Conservation (phyloP, 345 rosid species). For the Populus ilicifolia region DNA sequence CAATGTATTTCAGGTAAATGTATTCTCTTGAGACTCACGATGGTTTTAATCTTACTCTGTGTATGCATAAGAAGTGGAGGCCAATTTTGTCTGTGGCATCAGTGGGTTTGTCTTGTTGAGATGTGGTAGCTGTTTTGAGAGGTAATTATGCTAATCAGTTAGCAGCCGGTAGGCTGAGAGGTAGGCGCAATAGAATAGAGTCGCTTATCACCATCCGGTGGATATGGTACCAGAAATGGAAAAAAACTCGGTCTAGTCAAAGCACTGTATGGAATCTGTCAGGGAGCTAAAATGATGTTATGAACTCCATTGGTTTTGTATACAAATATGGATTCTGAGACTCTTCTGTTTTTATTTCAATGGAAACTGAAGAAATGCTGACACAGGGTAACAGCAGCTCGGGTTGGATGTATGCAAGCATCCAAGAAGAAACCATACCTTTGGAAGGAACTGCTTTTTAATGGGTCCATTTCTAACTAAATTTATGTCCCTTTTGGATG, state of each 20-base stretch:
- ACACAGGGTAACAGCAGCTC: slow-evolving; percentile 1
- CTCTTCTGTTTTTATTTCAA: neutral
- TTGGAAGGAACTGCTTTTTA: slow-evolving; percentile 5
- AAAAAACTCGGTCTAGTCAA: slow-evolving; percentile 45
- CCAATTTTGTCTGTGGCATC: neutral
- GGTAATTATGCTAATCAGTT: slow-evolving; percentile 6
- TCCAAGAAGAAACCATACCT: slow-evolving; percentile 19
- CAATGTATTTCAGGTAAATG: slow-evolving; percentile 68
- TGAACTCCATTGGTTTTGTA: neutral
- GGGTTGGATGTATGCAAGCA: slow-evolving; percentile 11
- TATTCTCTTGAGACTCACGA: neutral
- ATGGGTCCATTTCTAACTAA: slow-evolving; percentile 39
- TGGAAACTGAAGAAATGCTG: slow-evolving; percentile 16
- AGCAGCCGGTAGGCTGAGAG: neutral
- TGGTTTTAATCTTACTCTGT: neutral
- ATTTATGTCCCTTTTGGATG: slow-evolving; percentile 31
- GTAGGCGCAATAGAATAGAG: slow-evolving; percentile 8
- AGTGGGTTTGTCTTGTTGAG: neutral
- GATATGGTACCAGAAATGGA: slow-evolving; percentile 18
- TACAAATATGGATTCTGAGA: neutral
- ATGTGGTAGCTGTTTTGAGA: neutral
- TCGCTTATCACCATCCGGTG: neutral
- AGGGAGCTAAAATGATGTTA: neutral
- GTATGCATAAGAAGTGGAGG: too few species aligned
- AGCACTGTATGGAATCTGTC: slow-evolving; percentile 12